Evolutionary conservation across 2,329 filamentous ascomycete species (phyloP), one percentile per base, ranked within the genome.

Genomic region (Pleoardoris graminearum): DNA sequence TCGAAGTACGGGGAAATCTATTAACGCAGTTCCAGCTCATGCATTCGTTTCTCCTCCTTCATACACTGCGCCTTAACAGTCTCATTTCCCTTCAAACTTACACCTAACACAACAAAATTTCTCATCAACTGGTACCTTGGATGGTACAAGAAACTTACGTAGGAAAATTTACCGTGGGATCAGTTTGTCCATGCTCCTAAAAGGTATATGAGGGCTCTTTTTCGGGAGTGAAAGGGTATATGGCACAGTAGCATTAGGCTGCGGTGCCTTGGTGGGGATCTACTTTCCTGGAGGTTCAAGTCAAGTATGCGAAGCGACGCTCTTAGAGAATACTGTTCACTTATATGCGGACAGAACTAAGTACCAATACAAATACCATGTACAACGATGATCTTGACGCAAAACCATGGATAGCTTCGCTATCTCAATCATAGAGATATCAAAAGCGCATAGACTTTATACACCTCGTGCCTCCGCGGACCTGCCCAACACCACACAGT

Each of bases 101-200:
- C 60, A 29, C 53, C 67, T 53, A 78, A 53, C 38, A 71, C 74
- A 0, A 77, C 77, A 45, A 78, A 79, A 59, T 79, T 77, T 41
- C 77, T 66, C 1, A 7, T 71, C 73, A 2, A 76, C 75, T n/a
- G n/a, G n/a, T n/a, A n/a, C n/a, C n/a, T n/a, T n/a, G n/a, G n/a
- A n/a, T n/a, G n/a, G n/a, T n/a, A n/a, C n/a, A n/a, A n/a, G n/a
- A 74, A n/a, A 79, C 52, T 30, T 71, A 56, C 6, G 64, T 65
- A 1, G 77, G 75, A 0, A 79, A 67, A 51, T 74, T 76, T 78
- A 74, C 76, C 77, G 79, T 38, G 71, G 66, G 11, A 78, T 61
- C 16, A 72, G 52, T 16, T 62, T 62, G 55, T 79, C 77, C 41
- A 78, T 58, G 17, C 70, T 35, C 16, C 74, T 70, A 76, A 79